Percentiles rank a stretch among this genome's conserved stretches.
Evolutionary conservation across 1,284 basidiomycete genomes (phyloP).

Genomic region (Mixia osmundae): DNA sequence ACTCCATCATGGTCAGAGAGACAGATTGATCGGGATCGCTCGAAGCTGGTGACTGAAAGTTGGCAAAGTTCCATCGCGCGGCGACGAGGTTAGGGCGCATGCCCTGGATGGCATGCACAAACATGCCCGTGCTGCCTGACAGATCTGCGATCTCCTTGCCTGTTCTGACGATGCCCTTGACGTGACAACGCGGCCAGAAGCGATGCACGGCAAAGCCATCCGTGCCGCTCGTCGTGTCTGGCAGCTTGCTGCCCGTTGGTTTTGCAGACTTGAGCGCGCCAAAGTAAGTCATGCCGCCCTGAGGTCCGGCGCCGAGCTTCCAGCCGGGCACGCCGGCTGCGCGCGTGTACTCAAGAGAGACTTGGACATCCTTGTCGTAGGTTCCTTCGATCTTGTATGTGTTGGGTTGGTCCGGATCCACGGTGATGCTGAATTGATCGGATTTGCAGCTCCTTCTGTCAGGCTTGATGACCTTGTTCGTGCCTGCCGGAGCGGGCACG

Average conservation of each 20-base stretch:
- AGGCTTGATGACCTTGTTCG: constrained; percentile 24
- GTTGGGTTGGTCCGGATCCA: constrained; percentile 38
- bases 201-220: constrained; percentile 79
- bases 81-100: constrained; percentile 93
- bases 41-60: constrained; percentile 55
- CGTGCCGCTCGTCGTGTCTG: constrained; percentile 20
- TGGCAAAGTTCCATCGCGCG: constrained; percentile 80
- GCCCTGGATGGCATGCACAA: constrained; percentile 91
- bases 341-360: constrained; percentile 49
- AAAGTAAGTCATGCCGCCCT: constrained; percentile 78
- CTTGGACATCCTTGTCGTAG: constrained; percentile 52
- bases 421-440: constrained; percentile 53
- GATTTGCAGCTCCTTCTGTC: constrained; percentile 73
- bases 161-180: constrained; percentile 37
- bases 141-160: constrained; percentile 39
- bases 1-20: constrained; percentile 84
- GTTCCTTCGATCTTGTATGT: constrained; percentile 59
- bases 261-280: constrained; percentile 29
- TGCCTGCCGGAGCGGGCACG: constrained; percentile 36
- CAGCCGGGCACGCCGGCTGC: constrained; percentile 53
- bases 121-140: constrained; percentile 54
- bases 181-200: constrained; percentile 55
- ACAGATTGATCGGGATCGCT: constrained; percentile 34
- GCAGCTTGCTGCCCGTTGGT: constrained; percentile 22
- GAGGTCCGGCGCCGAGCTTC: constrained; percentile 70